Base-by-base conservation (phyloP, 192 early-diverging fungal genomes). In the Coemansia sp. region DNA sequence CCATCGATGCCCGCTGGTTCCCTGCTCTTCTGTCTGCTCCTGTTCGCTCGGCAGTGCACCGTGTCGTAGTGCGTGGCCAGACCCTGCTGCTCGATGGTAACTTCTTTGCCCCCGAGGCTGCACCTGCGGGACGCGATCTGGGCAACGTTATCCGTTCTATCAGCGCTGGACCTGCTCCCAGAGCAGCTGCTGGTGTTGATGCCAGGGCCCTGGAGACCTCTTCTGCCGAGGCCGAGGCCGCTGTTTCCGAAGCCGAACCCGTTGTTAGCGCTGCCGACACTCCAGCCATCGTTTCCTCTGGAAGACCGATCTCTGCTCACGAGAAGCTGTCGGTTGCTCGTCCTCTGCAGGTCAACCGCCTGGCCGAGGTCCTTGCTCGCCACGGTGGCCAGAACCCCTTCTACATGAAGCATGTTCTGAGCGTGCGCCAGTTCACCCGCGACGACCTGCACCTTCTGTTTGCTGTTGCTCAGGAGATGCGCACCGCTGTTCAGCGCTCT, bases 381-480 rank as follows among this genome's bases (percentile, higher is more conserved):
- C 71, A 86, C 54, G 73, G 73, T 61, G 64, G 67, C 84, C 57
- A 71, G 73, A 70, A 74, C 73, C 92, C 95, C 37, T 99, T 97
- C 87, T 96, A 88, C 74, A 90, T 91, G 71, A 95, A 97, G 84
- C 92, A 98, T 81, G 94, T 99, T 38, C 81, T 97, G 37, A 89
- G 88, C 59, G 94, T 95, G 14, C 90, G 93, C 67, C 94, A 96
- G 83, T 99, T 99, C 79, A 86, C 88, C 62, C 89, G 97, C 61
- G 88, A 94, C 57, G 96, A 99, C 67, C 86, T 98, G 57, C 97
- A 99, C 82, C 78, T 92, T 39, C 82, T 99, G 45, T 99, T 99
- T 85, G 92, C 94, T 20, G 89, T 97, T 12, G 97, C 97, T 0
- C 92, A 97, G 71, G 97, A 99, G 83, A 95, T 99, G 94, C 90